These are phyloP conservation scores for Ophiostoma montium DNA, from an alignment of 2,329 filamentous ascomycete species.

Conservation along the genomic window DNA sequence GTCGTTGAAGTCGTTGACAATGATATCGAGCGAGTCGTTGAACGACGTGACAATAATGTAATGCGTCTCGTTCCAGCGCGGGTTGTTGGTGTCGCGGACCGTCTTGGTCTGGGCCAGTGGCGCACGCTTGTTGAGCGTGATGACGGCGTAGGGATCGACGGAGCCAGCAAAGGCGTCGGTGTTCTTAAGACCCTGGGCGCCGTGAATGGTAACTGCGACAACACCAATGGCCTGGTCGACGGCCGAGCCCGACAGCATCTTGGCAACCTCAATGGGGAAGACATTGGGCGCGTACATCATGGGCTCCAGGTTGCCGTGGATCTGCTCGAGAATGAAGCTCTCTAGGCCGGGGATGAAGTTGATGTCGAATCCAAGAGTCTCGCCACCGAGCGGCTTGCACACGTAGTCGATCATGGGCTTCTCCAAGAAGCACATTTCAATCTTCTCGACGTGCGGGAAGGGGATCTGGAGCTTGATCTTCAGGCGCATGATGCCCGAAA, in stretches of 20 bases:
- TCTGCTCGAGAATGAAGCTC: constrained; percentile 86
- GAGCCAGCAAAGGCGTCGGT: constrained; percentile 85
- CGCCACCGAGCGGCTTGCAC: constrained; percentile 92
- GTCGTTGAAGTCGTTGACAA: constrained; percentile 87
- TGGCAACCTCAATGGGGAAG: constrained; percentile 95
- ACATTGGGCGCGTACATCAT: constrained; percentile 99
- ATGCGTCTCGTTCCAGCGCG: constrained; percentile 91
- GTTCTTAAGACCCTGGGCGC: constrained; percentile 86
- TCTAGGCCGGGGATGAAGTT: constrained; percentile 96
- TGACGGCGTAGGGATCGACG: constrained; percentile 74
- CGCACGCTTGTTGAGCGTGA: constrained; percentile 72
- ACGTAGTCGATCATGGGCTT: constrained; percentile 88
- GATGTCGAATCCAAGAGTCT: constrained; percentile 94
- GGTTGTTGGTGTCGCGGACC: constrained; percentile 69
- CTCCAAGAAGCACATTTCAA: constrained; percentile 91
- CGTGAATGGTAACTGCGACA: constrained; percentile 78
- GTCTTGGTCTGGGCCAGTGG: constrained; percentile 82
- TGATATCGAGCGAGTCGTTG: constrained; percentile 72
- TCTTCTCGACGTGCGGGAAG: constrained; percentile 86
- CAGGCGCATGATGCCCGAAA: constrained; percentile 87
- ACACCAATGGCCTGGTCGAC: constrained; percentile 95
- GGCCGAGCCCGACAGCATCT: constrained; percentile 88
- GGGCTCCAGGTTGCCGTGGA: constrained; percentile 81
- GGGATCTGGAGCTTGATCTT: constrained; percentile 95
- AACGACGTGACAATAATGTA: constrained; percentile 90